A percentile compares a stretch with the other conserved stretches of the same genome.
phyloP scores from a whole-genome alignment of 306 rosid genomes.

The Vigna hirtella region DNA sequence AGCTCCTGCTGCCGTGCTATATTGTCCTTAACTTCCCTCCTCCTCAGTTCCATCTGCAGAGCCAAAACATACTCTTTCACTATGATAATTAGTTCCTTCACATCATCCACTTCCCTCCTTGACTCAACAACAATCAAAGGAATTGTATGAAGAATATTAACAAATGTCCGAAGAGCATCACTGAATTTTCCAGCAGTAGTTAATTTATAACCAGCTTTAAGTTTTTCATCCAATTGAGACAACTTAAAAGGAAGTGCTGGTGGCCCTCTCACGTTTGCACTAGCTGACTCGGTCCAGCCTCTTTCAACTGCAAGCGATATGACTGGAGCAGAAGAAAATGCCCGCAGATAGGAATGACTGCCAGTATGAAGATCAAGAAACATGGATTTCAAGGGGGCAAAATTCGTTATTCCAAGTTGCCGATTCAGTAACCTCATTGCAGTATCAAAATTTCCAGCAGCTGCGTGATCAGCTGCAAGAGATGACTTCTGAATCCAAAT shows the following conservation, averaged over 20 bases:
- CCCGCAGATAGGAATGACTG: conserved; percentile 81
- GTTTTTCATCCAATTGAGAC: conserved; percentile 85
- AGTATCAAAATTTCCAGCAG: conserved; percentile 94
- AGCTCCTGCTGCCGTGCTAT: conserved; percentile 85
- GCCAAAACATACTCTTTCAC: conserved; percentile 89
- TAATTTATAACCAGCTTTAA: conserved; percentile 88
- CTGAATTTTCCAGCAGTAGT: conserved; percentile 77
- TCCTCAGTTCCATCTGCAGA: conserved; percentile 78
- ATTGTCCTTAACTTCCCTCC: conserved; percentile 73
- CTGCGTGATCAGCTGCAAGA: conserved; percentile 97
- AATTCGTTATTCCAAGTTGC: conserved; percentile 88
- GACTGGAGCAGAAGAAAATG: conserved; percentile 80
- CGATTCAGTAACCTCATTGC: conserved; percentile 89
- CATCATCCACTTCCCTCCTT: conserved; percentile 96
- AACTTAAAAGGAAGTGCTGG: conserved; percentile 80
- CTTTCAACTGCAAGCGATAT: conserved; percentile 84
- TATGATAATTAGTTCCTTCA: conserved; percentile 79
- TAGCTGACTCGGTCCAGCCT: conserved; percentile 85
- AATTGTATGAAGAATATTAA: conserved; percentile 77
- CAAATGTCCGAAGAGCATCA: conserved; percentile 75
- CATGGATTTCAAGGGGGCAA: conserved; percentile 75
- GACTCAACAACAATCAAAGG: conserved; percentile 91
- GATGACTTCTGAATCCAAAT: conserved; percentile 91
- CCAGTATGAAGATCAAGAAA: conserved; percentile 84
- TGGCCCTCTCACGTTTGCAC: conserved; percentile 76